phyloP scores from a whole-genome alignment of 1,139 yeast genomes.

The Scheffersomyces illinoinensis region DNA sequence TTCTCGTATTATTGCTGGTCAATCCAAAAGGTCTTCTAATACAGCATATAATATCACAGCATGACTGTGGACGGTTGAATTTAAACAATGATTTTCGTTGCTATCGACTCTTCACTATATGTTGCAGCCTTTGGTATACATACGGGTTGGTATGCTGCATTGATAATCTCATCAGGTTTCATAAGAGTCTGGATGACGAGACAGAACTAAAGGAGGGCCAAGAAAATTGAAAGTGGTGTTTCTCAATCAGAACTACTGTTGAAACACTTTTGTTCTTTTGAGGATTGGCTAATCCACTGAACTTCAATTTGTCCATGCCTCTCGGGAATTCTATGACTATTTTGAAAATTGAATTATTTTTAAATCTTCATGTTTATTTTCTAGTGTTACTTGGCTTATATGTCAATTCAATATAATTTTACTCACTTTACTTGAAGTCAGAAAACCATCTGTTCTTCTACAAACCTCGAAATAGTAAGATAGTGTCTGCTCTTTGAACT shows the following conservation, averaged over 20 bases:
- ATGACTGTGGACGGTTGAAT: constrained; percentile 3
- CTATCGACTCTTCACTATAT: neutral
- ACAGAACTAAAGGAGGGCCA: constrained; percentile 17
- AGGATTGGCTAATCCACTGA: too few relatives aligned
- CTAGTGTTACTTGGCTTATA: neutral
- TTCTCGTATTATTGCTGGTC: constrained; percentile 11
- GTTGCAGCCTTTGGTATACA: constrained; percentile 2
- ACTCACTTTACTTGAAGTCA: neutral
- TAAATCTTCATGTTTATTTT: too few relatives aligned
- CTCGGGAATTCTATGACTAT: neutral
- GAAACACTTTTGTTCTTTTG: too few relatives aligned
- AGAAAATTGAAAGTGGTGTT: constrained; percentile 10
- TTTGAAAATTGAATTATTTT: too few relatives aligned
- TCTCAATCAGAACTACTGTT: neutral
- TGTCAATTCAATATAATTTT: too few relatives aligned
- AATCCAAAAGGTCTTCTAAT: constrained; percentile 11
- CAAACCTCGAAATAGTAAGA: neutral
- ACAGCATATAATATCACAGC: constrained; percentile 7
- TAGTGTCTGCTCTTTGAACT: too few relatives aligned
- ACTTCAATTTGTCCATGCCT: too few relatives aligned
- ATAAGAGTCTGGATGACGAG: constrained; percentile 12
- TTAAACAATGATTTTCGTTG: constrained; percentile 1
- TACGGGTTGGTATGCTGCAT: constrained; percentile 9
- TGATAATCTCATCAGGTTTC: constrained; percentile 4
- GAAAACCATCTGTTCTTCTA: neutral